Conservation (phyloP, 257 asterid species). For the Fraxinus excelsior region DNA sequence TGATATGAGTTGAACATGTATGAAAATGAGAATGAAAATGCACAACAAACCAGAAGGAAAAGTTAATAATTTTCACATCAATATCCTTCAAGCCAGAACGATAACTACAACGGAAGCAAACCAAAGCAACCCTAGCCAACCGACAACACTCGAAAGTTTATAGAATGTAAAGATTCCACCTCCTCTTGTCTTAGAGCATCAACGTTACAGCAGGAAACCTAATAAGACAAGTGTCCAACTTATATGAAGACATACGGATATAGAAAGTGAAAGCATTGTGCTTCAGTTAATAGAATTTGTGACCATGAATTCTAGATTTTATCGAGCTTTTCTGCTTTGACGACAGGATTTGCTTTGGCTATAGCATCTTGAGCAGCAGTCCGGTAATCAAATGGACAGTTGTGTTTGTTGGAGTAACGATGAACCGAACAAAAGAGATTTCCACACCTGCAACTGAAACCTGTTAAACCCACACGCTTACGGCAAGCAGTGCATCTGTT, state of each 20-base stretch:
- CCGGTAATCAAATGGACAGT: constrained; percentile 57
- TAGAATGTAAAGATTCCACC: constrained; percentile 25
- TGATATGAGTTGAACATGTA: neutral
- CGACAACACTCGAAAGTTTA: constrained; percentile 32
- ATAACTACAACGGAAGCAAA: constrained; percentile 44
- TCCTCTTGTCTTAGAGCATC: constrained; percentile 23
- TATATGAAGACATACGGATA: constrained; percentile 21
- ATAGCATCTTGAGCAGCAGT: constrained; percentile 54
- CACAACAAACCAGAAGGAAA: constrained; percentile 15
- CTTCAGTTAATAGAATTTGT: constrained; percentile 7
- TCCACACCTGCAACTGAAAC: constrained; percentile 60
- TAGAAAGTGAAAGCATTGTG: constrained; percentile 25
- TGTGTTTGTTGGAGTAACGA: constrained; percentile 63
- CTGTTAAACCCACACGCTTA: constrained; percentile 63
- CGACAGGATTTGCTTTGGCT: constrained; percentile 59
- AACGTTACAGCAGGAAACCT: constrained; percentile 21
- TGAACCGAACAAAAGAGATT: constrained; percentile 54
- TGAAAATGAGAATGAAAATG: neutral
- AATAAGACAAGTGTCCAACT: constrained; percentile 28
- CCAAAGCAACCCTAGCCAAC: constrained; percentile 39
- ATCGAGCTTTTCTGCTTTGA: constrained; percentile 58
- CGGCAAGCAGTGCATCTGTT: constrained; percentile 53
- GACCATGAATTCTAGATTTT: constrained; percentile 37
- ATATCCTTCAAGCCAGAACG: constrained; percentile 42
- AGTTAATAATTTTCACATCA: constrained; percentile 37